Conservation (phyloP, 1,284 basidiomycete species). For the Tremellales sp. region DNA sequence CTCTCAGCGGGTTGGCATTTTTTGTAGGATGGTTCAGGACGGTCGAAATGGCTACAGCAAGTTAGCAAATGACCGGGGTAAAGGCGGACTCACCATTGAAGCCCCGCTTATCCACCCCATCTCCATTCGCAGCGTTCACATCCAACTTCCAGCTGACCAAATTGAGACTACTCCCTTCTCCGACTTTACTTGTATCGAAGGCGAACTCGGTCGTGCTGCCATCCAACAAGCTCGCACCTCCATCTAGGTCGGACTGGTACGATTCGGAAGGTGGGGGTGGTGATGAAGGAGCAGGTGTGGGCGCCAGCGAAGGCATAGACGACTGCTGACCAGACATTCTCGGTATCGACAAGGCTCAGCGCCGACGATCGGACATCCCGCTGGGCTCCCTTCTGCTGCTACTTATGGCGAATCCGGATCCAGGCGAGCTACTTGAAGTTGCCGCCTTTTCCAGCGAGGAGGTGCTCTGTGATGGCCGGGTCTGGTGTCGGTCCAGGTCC, state of each 20-base stretch:
- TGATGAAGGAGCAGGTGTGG: conserved; percentile 35
- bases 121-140: conserved; percentile 29
- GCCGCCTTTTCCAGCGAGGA: too few species aligned
- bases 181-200: conserved; percentile 25
- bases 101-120: conserved; percentile 41
- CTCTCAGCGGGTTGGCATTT: conserved; percentile 75
- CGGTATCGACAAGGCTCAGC: too few species aligned
- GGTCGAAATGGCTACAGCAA: conserved; percentile 59
- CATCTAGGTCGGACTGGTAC: conserved; percentile 42
- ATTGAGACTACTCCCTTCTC: conserved; percentile 34
- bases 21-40: conserved; percentile 82
- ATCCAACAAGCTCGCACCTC: conserved; percentile 34
- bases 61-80: background rate
- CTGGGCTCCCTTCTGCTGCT: too few species aligned
- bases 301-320: conserved; percentile 14
- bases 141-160: conserved; percentile 46
- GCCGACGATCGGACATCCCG: too few species aligned
- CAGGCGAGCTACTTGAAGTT: too few species aligned
- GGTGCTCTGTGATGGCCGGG: too few species aligned
- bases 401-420: too few species aligned
- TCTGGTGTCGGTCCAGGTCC: too few species aligned
- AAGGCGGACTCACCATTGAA: conserved; percentile 35
- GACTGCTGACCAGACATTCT: conserved; percentile 2
- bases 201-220: conserved; percentile 11
- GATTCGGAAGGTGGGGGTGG: conserved; percentile 42